These are phyloP conservation scores for Beauveria scarabaeidicola DNA, from an alignment of 2,329 filamentous ascomycete genomes.

Conservation along the genomic window DNA sequence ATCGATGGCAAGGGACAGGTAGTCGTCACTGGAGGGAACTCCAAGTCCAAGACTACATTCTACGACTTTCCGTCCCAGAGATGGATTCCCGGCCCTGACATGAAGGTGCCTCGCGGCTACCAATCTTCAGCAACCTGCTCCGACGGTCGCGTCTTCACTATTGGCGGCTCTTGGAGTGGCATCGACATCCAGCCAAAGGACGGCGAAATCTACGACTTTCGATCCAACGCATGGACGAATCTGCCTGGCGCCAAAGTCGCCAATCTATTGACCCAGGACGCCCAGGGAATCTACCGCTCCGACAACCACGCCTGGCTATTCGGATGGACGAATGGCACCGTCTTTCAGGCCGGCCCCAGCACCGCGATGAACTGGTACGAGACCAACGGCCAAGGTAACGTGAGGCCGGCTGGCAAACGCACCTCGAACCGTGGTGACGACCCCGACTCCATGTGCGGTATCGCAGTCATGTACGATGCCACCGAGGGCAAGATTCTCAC, in stretches of 20 bases:
- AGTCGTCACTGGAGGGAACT: constrained; percentile 45
- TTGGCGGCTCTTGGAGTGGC: constrained; percentile 47
- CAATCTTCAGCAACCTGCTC: constrained; percentile 42
- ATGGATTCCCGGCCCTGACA: constrained; percentile 32
- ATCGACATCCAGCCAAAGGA: constrained; percentile 38
- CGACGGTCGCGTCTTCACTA: constrained; percentile 47
- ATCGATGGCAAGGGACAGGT: constrained; percentile 39
- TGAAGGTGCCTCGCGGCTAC: constrained; percentile 43
- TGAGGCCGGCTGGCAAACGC: constrained; percentile 30
- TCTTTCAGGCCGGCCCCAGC: constrained; percentile 49
- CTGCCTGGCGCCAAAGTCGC: constrained; percentile 34
- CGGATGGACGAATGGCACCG: constrained; percentile 36
- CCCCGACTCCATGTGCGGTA: constrained; percentile 45
- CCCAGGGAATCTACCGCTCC: constrained; percentile 40
- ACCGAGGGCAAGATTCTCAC: constrained; percentile 48
- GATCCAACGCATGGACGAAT: constrained; percentile 36
- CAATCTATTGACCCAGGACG: constrained; percentile 41
- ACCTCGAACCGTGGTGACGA: constrained; percentile 23
- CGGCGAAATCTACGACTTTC: constrained; percentile 45
- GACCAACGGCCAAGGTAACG: constrained; percentile 32
- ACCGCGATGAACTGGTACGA: constrained; percentile 50
- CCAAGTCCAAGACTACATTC: constrained; percentile 38
- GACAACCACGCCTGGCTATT: constrained; percentile 27
- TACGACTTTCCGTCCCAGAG: constrained; percentile 30
- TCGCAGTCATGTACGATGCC: constrained; percentile 50